Percentiles rank a stretch among this genome's conserved stretches.
phyloP scores from a whole-genome alignment of 352 stramenopile genomes.

The Phytophthora crassamura region DNA sequence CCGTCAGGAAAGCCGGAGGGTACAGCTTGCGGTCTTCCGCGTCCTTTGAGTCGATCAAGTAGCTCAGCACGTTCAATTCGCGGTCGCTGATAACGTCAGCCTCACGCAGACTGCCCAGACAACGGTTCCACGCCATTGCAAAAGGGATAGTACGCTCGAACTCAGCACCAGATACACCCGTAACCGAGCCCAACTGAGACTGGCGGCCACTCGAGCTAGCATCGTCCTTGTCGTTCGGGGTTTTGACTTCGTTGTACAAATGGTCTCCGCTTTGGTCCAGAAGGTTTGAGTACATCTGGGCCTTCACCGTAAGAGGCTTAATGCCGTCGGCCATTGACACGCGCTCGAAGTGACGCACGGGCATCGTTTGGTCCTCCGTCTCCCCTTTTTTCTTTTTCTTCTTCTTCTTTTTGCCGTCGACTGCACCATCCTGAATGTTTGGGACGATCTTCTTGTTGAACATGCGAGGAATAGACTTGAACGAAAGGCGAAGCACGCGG shows the following conservation, averaged over 20 bases:
- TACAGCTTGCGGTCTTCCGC: conserved; percentile 81
- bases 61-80: conserved; percentile 87
- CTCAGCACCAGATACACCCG: conserved; percentile 76
- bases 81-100: conserved; percentile 87
- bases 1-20: conserved; percentile 85
- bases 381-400: conserved; percentile 76
- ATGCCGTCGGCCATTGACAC: conserved; percentile 86
- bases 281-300: conserved; percentile 84
- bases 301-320: conserved; percentile 83
- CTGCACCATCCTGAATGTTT: conserved; percentile 74
- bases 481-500: conserved; percentile 80
- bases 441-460: conserved; percentile 91
- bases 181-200: conserved; percentile 76
- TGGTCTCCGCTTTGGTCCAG: conserved; percentile 62
- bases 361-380: conserved; percentile 67
- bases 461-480: conserved; percentile 87
- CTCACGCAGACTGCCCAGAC: conserved; percentile 74
- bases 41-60: conserved; percentile 86
- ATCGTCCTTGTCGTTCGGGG: conserved; percentile 71
- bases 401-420: conserved; percentile 73
- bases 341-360: conserved; percentile 79
- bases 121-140: conserved; percentile 90
- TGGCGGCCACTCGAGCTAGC: conserved; percentile 54
- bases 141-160: conserved; percentile 90
- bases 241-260: conserved; percentile 72